These are phyloP conservation scores for Pythium angustatum DNA, from an alignment of 352 stramenopile genomes.

Conservation along the genomic window DNA sequence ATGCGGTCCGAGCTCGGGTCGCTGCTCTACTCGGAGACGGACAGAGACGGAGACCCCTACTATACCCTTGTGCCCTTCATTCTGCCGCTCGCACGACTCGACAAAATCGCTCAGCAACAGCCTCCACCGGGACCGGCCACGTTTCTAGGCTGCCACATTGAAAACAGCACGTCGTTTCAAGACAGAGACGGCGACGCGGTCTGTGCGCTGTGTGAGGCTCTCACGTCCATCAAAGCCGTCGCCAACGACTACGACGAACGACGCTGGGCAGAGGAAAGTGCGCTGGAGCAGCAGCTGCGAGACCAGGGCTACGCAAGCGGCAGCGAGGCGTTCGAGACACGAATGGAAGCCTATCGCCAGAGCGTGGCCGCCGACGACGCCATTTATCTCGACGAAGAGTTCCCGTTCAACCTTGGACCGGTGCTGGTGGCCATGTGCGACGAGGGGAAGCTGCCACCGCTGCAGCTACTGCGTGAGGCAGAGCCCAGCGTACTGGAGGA, in stretches of 20 bases:
- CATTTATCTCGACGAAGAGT: not conserved
- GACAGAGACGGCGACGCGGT: too few species aligned
- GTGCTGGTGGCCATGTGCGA: not conserved
- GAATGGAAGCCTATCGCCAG: not conserved
- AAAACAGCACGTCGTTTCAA: not conserved
- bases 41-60: not conserved
- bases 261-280: not conserved
- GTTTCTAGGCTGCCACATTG: not conserved
- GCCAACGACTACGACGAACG: not conserved
- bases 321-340: not conserved
- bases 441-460: not conserved
- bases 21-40: not conserved
- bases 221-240: not conserved
- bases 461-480: not conserved
- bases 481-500: not conserved
- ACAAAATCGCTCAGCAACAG: not conserved
- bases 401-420: not conserved
- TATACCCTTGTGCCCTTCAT: not conserved
- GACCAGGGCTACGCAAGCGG: not conserved
- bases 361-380: not conserved
- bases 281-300: not conserved
- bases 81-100: not conserved
- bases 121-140: too few species aligned
- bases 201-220: not conserved
- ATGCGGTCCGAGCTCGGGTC: not conserved